phyloP scores from a whole-genome alignment of 1,284 basidiomycete genomes.

The Austroboletus rostrupii region DNA sequence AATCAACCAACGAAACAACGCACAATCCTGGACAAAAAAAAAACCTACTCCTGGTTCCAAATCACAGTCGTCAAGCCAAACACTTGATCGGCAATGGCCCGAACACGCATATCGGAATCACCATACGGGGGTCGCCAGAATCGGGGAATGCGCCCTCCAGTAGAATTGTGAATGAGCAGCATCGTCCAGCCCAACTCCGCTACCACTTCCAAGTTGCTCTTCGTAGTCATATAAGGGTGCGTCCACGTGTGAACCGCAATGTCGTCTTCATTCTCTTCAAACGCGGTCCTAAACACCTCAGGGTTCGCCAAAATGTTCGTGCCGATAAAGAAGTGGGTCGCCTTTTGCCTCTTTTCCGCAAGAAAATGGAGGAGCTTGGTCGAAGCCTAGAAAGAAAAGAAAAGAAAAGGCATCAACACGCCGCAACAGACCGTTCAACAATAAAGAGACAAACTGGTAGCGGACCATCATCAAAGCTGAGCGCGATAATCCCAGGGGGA shows the following conservation, averaged over 20 bases:
- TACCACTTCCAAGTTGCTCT: slow-evolving; percentile 65
- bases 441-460: slow-evolving; percentile 41
- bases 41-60: slow-evolving; percentile 75
- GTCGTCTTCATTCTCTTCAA: slow-evolving; percentile 50
- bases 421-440: slow-evolving; percentile 31
- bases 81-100: slow-evolving; percentile 69
- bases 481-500: slow-evolving; percentile 54
- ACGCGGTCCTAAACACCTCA: slow-evolving; percentile 50
- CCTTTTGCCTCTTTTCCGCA: slow-evolving; percentile 50
- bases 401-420: slow-evolving; percentile 7
- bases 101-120: slow-evolving; percentile 70
- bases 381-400: slow-evolving; percentile 18
- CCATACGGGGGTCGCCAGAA: slow-evolving; percentile 81
- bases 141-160: slow-evolving; percentile 66
- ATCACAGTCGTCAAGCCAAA: slow-evolving; percentile 68
- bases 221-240: slow-evolving; percentile 78
- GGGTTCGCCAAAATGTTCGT: slow-evolving; percentile 60
- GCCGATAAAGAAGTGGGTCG: slow-evolving; percentile 85
- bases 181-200: slow-evolving; percentile 84
- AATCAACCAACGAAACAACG: slow-evolving; percentile 4
- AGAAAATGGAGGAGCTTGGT: slow-evolving; percentile 53
- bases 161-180: slow-evolving; percentile 77
- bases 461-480: slow-evolving; percentile 81
- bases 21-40: background rate
- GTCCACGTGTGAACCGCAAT: slow-evolving; percentile 81